Conservation (phyloP, 176 grass and related monocot genomes). For the Cenchrus fungigraminus region DNA sequence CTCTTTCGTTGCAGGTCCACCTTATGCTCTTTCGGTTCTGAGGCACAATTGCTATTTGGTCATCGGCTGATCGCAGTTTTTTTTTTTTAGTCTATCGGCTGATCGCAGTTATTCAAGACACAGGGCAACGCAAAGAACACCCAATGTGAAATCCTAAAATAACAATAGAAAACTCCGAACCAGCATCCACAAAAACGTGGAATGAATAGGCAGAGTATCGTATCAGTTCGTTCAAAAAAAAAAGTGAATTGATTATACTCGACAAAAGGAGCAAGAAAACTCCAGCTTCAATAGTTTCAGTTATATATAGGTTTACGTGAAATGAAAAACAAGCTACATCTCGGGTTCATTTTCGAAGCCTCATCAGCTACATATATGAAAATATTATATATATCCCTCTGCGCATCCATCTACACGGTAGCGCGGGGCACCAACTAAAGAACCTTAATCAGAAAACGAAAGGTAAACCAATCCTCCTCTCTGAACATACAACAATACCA, state of each 20-base stretch:
- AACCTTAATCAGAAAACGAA: slow-evolving; percentile 15
- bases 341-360: slow-evolving; percentile 1
- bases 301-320: background rate
- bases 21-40: no score
- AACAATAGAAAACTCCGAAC: background rate
- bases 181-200: background rate
- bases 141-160: background rate
- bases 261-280: background rate
- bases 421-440: slow-evolving; percentile 33
- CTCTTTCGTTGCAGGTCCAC: no score
- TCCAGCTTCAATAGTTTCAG: background rate
- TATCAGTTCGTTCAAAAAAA: no score
- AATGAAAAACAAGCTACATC: slow-evolving; percentile 3
- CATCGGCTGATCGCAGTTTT: no score
- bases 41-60: no score
- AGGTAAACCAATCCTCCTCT: slow-evolving; percentile 16
- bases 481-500: slow-evolving; percentile 14
- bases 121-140: background rate
- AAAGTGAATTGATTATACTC: background rate
- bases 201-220: background rate
- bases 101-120: no score
- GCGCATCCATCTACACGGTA: background rate
- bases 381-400: background rate
- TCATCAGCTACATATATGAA: background rate
- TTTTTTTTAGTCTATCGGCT: no score